Evolutionary conservation across 768 basidiomycete species (phyloP), one percentile per base, ranked within the genome.

Genomic region (Boletus reticuloceps): DNA sequence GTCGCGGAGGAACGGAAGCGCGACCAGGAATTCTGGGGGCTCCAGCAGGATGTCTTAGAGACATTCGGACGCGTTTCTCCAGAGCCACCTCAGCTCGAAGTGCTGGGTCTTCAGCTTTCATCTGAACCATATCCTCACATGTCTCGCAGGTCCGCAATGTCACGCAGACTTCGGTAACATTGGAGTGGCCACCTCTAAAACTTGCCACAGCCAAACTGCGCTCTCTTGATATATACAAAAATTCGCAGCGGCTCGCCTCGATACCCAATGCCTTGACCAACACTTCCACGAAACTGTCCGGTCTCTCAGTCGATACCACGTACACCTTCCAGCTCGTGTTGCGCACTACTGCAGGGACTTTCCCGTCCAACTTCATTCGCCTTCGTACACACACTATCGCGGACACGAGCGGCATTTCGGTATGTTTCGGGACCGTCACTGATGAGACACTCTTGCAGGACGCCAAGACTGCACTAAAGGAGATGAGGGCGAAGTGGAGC

Each of bases 281-380:
- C 73, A 94, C 89, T 7, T 91, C 91, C 17, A 94, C 90, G 32
- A 94, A 93, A 69, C 75, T 94, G 19, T 91, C 91, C 12, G 86
- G 89, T 6, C 83, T 93, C 47, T 85, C 89, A 40, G 78, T 91
- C 60, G 82, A 85, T 66, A 85, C 91, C 11, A 89, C 92, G 60
- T 98, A 98, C 72, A 81, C 86, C 38, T 98, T 99, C 82, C 96
- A 98, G 67, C 85, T 98, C 57, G 81, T 98, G 48, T 78, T 98
- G 48, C 91, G 88, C 51, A 98, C 97, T 0, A 89, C 92, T 0
- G 94, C 94, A 4, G 97, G 97, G 2, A 91, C 89, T 1, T 94
- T 80, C 74, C 86, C 88, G 0, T 95, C 93, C 1, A 94, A 95
- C 59, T 56, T 92, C 13, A 78, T 97, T 51, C 82, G 84, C 48